Conservation (phyloP, 2,329 filamentous ascomycete species). For the Pleurostoma richardsiae region DNA sequence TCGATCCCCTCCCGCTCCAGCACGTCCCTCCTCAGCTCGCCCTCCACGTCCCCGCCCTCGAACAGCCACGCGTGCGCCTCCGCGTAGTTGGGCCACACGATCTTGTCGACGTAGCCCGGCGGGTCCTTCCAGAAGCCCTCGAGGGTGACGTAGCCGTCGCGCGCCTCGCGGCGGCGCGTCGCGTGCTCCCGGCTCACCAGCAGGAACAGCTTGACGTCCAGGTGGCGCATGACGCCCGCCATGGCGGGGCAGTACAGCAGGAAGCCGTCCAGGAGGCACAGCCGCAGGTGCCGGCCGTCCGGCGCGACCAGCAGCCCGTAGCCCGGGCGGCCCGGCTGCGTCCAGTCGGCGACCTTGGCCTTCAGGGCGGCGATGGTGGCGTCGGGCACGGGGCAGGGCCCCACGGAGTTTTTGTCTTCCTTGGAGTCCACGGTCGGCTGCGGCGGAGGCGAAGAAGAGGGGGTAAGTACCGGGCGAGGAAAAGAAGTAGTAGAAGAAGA, state of each 20-base stretch:
- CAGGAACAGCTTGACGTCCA: constrained; percentile 78
- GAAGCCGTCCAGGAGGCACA: constrained; percentile 85
- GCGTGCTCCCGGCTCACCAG: constrained; percentile 61
- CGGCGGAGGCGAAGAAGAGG: constrained; percentile 5
- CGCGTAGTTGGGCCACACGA: constrained; percentile 96
- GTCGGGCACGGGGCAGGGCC: constrained; percentile 45
- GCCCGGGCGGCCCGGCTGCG: constrained; percentile 36
- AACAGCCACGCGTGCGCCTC: constrained; percentile 79
- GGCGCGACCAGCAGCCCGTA: constrained; percentile 23
- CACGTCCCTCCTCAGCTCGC: constrained; percentile 40
- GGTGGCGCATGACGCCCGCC: constrained; percentile 49
- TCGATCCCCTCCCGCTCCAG: constrained; percentile 31
- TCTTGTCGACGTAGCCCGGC: constrained; percentile 84
- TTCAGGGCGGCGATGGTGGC: constrained; percentile 39
- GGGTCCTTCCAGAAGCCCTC: constrained; percentile 96
- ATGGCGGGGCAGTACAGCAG: constrained; percentile 65
- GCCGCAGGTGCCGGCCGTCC: constrained; percentile 22
- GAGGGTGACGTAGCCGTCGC: constrained; percentile 73
- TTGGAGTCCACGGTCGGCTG: constrained; percentile 48
- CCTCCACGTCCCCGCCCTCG: constrained; percentile 60
- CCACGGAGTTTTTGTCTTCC: constrained; percentile 60
- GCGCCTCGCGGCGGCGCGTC: constrained; percentile 59
- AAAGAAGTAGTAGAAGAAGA: background rate
- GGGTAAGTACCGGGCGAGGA: background rate
- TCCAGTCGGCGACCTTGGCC: constrained; percentile 40